Conservation (phyloP, 495 filamentous ascomycete genomes). For the Tuber magnatum region DNA sequence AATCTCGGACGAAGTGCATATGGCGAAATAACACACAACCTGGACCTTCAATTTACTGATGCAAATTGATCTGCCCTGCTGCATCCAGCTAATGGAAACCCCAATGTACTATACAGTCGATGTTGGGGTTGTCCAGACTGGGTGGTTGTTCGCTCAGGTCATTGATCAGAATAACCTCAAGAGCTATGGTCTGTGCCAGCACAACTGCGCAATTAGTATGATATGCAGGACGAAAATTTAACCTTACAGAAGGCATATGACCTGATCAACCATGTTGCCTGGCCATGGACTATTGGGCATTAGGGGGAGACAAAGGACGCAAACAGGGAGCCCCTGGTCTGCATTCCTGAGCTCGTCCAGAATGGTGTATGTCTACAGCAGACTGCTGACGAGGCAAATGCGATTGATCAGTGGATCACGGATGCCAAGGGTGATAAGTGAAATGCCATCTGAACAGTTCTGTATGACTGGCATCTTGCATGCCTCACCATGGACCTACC, state of each 20-base stretch:
- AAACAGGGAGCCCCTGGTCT: not conserved
- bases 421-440: not conserved
- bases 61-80: not conserved
- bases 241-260: not conserved
- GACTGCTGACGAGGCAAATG: not conserved
- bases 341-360: not conserved
- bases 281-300: not conserved
- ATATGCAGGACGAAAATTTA: not conserved
- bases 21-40: not conserved
- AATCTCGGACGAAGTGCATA: slow-evolving; percentile 10
- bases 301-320: not conserved
- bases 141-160: not conserved
- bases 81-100: not conserved
- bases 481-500: not conserved
- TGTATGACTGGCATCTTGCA: not conserved
- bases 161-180: not conserved
- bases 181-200: not conserved
- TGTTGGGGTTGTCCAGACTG: not conserved
- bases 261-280: not conserved
- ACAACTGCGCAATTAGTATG: not conserved
- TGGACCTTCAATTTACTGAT: not conserved
- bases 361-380: not conserved
- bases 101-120: not conserved
- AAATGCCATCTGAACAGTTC: not conserved
- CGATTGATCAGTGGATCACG: not conserved